phyloP scores from a whole-genome alignment of 495 filamentous ascomycete genomes.

The Penicillium cataractarum region DNA sequence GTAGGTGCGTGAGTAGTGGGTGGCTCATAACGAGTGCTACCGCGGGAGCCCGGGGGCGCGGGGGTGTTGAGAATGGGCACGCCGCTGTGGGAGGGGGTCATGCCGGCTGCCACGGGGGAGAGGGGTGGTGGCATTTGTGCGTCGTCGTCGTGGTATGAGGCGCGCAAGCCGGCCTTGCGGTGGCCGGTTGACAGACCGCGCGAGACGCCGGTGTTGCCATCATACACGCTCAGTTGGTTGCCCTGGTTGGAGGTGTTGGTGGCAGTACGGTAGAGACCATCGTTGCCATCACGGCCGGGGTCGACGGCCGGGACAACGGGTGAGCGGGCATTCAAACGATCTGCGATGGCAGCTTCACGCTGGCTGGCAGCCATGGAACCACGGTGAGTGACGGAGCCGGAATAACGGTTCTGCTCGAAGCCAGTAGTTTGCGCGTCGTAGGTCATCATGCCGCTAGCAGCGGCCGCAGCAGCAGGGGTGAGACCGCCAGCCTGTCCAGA shows the following conservation, averaged over 20 bases:
- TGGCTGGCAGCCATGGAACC: slow-evolving; percentile 32
- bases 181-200: slow-evolving; percentile 47
- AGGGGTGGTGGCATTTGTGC: slow-evolving; percentile 17
- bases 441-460: background rate
- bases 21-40: slow-evolving; percentile 30
- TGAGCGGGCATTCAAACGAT: slow-evolving; percentile 47
- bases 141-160: slow-evolving; percentile 21
- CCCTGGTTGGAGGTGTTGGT: slow-evolving; percentile 29
- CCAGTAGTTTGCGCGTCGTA: slow-evolving; percentile 3
- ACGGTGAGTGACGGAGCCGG: slow-evolving; percentile 37
- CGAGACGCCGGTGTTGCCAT: slow-evolving; percentile 30
- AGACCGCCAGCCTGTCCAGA: slow-evolving; percentile 31
- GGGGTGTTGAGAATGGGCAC: slow-evolving; percentile 31
- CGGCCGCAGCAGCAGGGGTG: slow-evolving; percentile 18
- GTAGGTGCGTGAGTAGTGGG: slow-evolving; percentile 10
- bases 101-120: slow-evolving; percentile 26
- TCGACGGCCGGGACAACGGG: slow-evolving; percentile 45
- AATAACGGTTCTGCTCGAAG: slow-evolving; percentile 36
- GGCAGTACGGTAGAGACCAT: slow-evolving; percentile 35
- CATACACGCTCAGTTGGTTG: slow-evolving; percentile 29
- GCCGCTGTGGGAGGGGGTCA: slow-evolving; percentile 29
- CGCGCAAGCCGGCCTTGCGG: slow-evolving; percentile 37
- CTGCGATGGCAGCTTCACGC: slow-evolving; percentile 48
- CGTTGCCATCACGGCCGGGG: slow-evolving; percentile 30
- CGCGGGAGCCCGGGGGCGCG: slow-evolving; percentile 29